Percentiles rank a stretch among this genome's conserved stretches.
phyloP scores from a whole-genome alignment of 306 rosid species.

The Cucumis cinereus region DNA sequence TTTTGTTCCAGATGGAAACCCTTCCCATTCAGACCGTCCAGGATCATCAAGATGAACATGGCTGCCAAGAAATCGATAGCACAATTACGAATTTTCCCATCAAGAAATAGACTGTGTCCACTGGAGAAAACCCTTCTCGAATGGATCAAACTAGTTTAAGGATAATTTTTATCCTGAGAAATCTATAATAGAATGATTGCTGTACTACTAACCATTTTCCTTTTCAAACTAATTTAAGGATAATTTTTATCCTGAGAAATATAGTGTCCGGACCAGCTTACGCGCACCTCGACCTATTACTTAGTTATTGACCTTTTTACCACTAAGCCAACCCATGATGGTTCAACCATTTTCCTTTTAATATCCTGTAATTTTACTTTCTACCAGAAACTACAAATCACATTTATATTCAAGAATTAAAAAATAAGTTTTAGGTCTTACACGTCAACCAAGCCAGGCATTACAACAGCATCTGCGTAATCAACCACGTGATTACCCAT shows the following conservation, averaged over 20 bases:
- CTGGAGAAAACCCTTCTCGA: background rate
- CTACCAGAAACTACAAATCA: background rate
- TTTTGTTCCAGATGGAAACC: conserved; percentile 75
- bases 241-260: too few species aligned
- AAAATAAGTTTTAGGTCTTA: conserved; percentile 22
- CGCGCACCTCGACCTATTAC: too few species aligned
- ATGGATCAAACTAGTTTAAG: background rate
- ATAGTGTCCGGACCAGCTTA: too few species aligned
- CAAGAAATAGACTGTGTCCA: background rate
- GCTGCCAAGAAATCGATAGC: conserved; percentile 26
- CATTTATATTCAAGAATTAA: background rate
- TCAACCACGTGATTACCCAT: conserved; percentile 34
- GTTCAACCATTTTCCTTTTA: background rate
- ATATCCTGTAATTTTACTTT: background rate
- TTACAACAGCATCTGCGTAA: conserved; percentile 71
- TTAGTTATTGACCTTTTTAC: too few species aligned
- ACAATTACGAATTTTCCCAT: background rate
- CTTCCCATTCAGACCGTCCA: conserved; percentile 92
- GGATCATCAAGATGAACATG: conserved; percentile 95
- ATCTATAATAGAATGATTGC: background rate
- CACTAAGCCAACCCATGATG: too few species aligned
- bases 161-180: background rate
- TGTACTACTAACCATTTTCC: background rate
- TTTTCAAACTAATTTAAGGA: too few species aligned
- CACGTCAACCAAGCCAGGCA: conserved; percentile 96